phyloP scores from a whole-genome alignment of 192 early-diverging fungal species.

The Jimgerdemannia flammicorona region DNA sequence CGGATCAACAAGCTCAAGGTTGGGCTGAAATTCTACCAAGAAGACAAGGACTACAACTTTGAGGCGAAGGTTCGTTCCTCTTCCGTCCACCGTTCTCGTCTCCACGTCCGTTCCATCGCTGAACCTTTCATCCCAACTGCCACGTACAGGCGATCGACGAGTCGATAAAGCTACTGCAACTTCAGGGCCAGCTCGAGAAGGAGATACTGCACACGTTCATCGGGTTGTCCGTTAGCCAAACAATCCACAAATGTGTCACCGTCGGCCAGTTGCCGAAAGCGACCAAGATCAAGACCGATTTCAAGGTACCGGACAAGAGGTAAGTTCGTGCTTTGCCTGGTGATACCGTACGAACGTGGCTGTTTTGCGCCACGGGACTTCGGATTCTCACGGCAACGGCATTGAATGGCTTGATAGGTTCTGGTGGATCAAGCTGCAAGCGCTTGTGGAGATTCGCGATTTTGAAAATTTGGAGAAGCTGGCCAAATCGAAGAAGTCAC shows the following conservation, averaged over 20 bases:
- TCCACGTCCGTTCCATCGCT: neutral
- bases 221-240: slow-evolving; percentile 80
- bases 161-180: slow-evolving; percentile 67
- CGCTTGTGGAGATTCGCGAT: slow-evolving; percentile 73
- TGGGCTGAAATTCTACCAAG: slow-evolving; percentile 66
- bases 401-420: slow-evolving; percentile 41
- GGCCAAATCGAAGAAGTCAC: slow-evolving; percentile 70
- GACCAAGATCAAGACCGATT: slow-evolving; percentile 74
- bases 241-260: slow-evolving; percentile 74
- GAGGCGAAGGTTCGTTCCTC: slow-evolving; percentile 64
- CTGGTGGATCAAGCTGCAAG: slow-evolving; percentile 88
- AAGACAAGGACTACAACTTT: slow-evolving; percentile 64
- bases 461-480: slow-evolving; percentile 87
- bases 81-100: neutral
- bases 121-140: neutral
- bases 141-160: slow-evolving; percentile 71
- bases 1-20: slow-evolving; percentile 69
- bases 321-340: slow-evolving; percentile 10
- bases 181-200: slow-evolving; percentile 72
- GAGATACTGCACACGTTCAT: slow-evolving; percentile 61
- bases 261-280: slow-evolving; percentile 71
- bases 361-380: slow-evolving; percentile 11
- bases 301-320: slow-evolving; percentile 84
- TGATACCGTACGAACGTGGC: slow-evolving; percentile 5
- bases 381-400: neutral